Evolutionary conservation across 1,284 basidiomycete species (phyloP), one percentile per base, ranked within the genome.

Genomic region (Heliocybe sulcata): DNA sequence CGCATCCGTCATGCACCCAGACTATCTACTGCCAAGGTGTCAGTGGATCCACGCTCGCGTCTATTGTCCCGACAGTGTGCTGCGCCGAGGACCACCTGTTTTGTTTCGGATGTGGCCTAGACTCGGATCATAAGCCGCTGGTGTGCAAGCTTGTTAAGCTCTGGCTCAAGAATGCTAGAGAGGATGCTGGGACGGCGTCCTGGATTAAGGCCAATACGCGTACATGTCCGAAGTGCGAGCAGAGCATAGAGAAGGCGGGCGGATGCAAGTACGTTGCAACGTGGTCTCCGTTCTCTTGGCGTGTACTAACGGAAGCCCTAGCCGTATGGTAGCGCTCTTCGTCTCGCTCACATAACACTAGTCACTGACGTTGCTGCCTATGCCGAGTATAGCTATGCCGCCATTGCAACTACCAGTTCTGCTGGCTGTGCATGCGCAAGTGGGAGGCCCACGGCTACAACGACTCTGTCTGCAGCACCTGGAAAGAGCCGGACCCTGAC

Each of bases 181-280:
- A 87, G 59, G 85, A 87, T 65, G 79, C 79, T 31, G 85, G 85
- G 63, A 87, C 84, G 16, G 72, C 80, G 45, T 83, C 86, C 62
- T 87, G 85, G 85, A 79, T 87, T 61, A 75, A 74, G 60, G 83
- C 83, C 45, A 83, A 87, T 65, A 87, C 85, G 22, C 83, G 85
- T 58, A 81, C 82, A 61, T 87, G 85, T 62, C 74, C 80, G 3
- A 81, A 80, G 64, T 87, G 85, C 67, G 70, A 75, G 42, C 80
- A 82, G 55, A 84, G 79, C 53, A 87, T 86, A 60, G 85, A 87
- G 69, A 87, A 87, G 74, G 83, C 81, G 60, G 85, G 85, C 31
- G 85, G 85, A 0, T 86, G 84, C 77, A 83, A 84, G 80, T 81
- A 64, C 64, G 78, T 73, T 1, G 26, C 35, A 31, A 4, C 29